Evolutionary conservation across 2,329 filamentous ascomycete species (phyloP).

Genomic region (Lachnum nothofagi): DNA sequence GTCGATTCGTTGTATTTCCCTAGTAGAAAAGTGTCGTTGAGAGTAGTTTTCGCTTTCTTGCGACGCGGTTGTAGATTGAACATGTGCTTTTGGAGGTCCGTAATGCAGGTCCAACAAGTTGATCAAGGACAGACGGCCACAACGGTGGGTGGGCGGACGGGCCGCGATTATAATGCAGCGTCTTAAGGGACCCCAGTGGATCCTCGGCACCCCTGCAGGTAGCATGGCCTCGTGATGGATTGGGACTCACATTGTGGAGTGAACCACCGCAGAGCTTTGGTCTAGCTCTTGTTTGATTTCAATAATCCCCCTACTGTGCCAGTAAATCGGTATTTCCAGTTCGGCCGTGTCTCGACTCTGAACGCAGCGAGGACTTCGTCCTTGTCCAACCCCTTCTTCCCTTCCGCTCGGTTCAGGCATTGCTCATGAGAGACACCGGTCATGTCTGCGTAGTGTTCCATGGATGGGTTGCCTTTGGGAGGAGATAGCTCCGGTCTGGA

Average conservation of each 20-base stretch:
- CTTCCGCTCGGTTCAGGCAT: neutral
- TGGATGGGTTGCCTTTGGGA: slow-evolving; percentile 1
- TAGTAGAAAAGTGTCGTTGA: slow-evolving; percentile 11
- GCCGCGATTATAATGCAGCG: slow-evolving; percentile 15
- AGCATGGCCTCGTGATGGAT: slow-evolving; percentile 10
- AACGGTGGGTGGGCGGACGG: slow-evolving; percentile 10
- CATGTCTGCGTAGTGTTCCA: neutral
- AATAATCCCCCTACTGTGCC: neutral
- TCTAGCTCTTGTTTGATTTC: neutral
- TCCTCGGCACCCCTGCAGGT: slow-evolving; percentile 1
- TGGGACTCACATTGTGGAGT: neutral
- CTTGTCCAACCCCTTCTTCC: neutral
- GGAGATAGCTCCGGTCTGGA: slow-evolving; percentile 2
- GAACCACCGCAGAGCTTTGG: neutral
- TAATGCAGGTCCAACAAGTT: slow-evolving; percentile 7
- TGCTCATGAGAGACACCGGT: neutral
- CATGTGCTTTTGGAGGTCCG: slow-evolving; percentile 3
- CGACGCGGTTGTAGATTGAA: slow-evolving; percentile 13
- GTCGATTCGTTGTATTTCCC: neutral
- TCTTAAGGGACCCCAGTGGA: neutral
- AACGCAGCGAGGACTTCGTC: neutral
- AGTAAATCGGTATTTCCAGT: neutral
- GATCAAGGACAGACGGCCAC: slow-evolving; percentile 4
- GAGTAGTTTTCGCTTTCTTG: slow-evolving; percentile 3
- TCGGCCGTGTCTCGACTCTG: neutral